Base-by-base conservation (phyloP, 306 rosid species). In the Malus sylvestris region DNA sequence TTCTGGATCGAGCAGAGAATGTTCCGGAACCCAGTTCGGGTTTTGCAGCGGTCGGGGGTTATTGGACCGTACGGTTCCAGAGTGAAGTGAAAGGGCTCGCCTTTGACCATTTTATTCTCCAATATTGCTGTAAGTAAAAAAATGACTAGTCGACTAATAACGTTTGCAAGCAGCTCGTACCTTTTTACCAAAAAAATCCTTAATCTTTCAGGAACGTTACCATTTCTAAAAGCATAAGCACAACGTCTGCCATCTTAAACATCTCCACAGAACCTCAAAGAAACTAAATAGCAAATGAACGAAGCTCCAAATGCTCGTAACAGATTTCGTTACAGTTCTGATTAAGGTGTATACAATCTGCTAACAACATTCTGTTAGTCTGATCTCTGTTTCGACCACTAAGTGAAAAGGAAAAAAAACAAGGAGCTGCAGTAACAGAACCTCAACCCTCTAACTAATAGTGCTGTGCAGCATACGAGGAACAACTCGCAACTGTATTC, bases 1-100 rank as follows among this genome's bases (percentile, higher is more conserved):
- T 92, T 92, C 85, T 88, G 96, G 76, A 92, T 75, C 55, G 88
- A 84, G 83, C 96, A 92, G 27, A 90, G 76, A 59, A 90, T 92
- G 87, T 90, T 92, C 84, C 97, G 87, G 72, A 86, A 71, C 74
- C 97, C 91, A 58, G 83, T 59, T 81, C 87, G 90, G 66, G 85
- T 92, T 85, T 87, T 90, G 79, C 96, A 88, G 70, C 89, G 89
- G 88, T 91, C 89, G 11, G 92, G 87, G 30, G 72, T 70, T 58
- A 93, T 83, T 14, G 91, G 69, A 27, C 88, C 97, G 72, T 80
- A 89, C 38, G 91, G 97, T 62, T 90, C 89, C 65, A 93, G 81
- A 79, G 77, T 80, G 78, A 93, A 87, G 72, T 87, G 81, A 86
- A 89, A 89, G 65, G 91, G 81, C 73, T 87, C 85, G 73, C 81